Evolutionary conservation across 2,329 filamentous ascomycete species (phyloP).

Genomic region (Aspergillus fischeri): DNA sequence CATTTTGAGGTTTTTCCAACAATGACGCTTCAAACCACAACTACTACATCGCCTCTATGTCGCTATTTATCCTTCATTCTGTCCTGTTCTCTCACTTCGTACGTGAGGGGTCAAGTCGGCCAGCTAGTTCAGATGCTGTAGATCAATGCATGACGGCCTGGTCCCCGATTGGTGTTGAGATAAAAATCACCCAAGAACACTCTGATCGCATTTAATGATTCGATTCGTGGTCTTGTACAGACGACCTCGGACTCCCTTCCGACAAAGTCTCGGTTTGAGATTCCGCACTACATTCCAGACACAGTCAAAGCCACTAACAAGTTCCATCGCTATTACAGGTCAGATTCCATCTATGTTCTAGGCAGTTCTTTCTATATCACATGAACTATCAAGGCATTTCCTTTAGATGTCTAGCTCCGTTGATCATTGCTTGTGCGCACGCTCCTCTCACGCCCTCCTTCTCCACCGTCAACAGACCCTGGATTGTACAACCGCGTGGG

Average conservation of each 20-base stretch:
- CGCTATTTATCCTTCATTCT: background rate
- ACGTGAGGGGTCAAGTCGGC: background rate
- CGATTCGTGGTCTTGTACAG: background rate
- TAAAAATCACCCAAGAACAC: background rate
- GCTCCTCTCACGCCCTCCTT: slow-evolving; percentile 53
- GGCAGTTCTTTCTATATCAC: background rate
- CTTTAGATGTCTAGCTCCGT: slow-evolving; percentile 26
- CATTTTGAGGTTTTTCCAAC: background rate
- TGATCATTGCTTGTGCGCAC: slow-evolving; percentile 49
- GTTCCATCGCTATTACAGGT: background rate
- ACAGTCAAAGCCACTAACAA: background rate
- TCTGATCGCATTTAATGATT: background rate
- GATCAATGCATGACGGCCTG: background rate
- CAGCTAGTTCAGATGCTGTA: background rate
- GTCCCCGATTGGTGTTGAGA: background rate
- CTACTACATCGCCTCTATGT: background rate
- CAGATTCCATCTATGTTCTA: background rate
- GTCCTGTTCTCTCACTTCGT: background rate
- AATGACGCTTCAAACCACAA: background rate
- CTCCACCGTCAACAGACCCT: slow-evolving; percentile 56
- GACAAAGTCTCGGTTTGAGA: background rate
- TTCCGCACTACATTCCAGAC: background rate
- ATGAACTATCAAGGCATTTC: slow-evolving; percentile 9
- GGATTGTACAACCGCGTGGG: slow-evolving; percentile 61
- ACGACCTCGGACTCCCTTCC: background rate